Evolutionary conservation across 176 grass and related monocot genomes (phyloP).

Genomic region (Rhynchospora breviuscula): DNA sequence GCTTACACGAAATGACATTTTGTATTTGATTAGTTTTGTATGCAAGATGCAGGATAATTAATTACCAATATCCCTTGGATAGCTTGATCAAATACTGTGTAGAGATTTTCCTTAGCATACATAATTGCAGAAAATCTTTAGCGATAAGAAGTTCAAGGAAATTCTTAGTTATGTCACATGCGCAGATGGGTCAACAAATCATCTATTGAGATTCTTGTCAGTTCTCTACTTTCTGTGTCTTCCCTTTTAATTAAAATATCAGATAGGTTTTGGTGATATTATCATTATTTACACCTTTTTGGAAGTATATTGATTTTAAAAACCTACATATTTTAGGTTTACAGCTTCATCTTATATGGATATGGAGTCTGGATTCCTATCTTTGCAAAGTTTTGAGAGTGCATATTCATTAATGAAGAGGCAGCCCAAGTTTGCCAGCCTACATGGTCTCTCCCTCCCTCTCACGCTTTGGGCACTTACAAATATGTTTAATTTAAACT

Average conservation of each 20-base stretch:
- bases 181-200: conserved; percentile 59
- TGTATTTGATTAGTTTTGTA: conserved; percentile 1
- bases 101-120: conserved; percentile 12
- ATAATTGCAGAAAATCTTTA: conserved; percentile 53
- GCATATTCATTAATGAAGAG: conserved; percentile 55
- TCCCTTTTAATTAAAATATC: conserved; percentile 10
- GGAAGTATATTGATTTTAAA: conserved; percentile 11
- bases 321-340: conserved; percentile 46
- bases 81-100: neutral
- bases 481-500: conserved; percentile 7
- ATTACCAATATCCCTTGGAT: conserved; percentile 30
- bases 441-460: conserved; percentile 52
- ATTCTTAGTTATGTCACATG: conserved; percentile 57
- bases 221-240: conserved; percentile 26
- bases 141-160: conserved; percentile 64
- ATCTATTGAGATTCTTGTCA: conserved; percentile 76
- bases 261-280: conserved; percentile 1
- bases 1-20: neutral
- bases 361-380: conserved; percentile 71
- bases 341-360: conserved; percentile 66
- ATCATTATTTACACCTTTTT: neutral
- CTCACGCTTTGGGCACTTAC: neutral
- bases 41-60: neutral
- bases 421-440: conserved; percentile 72
- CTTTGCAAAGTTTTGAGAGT: conserved; percentile 57